phyloP scores from a whole-genome alignment of 306 rosid species.

The Casuarina glauca region DNA sequence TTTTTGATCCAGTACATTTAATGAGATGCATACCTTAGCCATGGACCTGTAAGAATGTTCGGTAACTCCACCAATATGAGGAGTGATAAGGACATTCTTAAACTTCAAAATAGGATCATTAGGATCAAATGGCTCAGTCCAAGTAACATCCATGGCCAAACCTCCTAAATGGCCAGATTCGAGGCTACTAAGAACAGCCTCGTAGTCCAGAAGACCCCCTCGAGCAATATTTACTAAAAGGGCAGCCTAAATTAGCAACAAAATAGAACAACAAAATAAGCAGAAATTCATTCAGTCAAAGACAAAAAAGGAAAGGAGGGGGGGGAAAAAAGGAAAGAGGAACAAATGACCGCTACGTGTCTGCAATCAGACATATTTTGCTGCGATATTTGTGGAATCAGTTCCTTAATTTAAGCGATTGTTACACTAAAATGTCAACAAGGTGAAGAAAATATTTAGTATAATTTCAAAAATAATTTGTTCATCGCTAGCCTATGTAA shows the following conservation, averaged over 20 bases:
- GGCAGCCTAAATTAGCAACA: conserved; percentile 57
- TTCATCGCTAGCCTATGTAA: background rate
- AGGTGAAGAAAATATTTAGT: background rate
- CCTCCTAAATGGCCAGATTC: conserved; percentile 80
- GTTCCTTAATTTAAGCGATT: background rate
- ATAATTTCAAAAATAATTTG: background rate
- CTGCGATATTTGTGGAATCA: background rate
- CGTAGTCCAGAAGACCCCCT: conserved; percentile 69
- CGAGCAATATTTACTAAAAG: conserved; percentile 78
- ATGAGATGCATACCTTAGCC: conserved; percentile 64
- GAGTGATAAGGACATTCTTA: conserved; percentile 73
- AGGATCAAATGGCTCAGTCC: conserved; percentile 89
- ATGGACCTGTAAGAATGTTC: conserved; percentile 74
- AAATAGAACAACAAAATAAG: conserved; percentile 3
- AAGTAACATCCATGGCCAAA: conserved; percentile 84
- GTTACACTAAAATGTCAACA: background rate
- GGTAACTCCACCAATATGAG: conserved; percentile 90
- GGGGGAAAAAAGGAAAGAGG: background rate
- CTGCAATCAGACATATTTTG: background rate
- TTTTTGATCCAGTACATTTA: background rate
- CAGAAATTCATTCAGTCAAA: background rate
- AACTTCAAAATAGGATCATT: conserved; percentile 65
- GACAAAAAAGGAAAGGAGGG: background rate
- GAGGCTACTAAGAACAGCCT: conserved; percentile 55
- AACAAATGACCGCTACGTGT: background rate